These are phyloP conservation scores for Fonsecaea multimorphosa DNA, from an alignment of 2,329 filamentous ascomycete genomes.

Conservation along the genomic window DNA sequence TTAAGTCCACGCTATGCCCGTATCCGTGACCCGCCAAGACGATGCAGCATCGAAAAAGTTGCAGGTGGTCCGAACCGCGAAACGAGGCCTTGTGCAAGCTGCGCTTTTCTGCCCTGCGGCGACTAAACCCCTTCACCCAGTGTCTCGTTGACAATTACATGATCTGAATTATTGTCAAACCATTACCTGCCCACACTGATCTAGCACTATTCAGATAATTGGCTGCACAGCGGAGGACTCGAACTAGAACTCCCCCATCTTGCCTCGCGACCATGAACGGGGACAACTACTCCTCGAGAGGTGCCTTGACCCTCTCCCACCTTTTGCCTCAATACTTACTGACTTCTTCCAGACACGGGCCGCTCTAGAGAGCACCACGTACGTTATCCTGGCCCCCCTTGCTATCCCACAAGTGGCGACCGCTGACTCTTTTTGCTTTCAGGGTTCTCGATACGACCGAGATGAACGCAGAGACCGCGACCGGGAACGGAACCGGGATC, in stretches of 20 bases:
- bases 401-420: background rate
- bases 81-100: background rate
- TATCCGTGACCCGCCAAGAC: too few species aligned
- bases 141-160: background rate
- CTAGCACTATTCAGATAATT: background rate
- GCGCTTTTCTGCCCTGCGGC: background rate
- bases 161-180: background rate
- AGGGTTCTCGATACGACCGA: slow-evolving; percentile 57
- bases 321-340: slow-evolving; percentile 37
- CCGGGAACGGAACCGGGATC: slow-evolving; percentile 49
- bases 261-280: slow-evolving; percentile 72
- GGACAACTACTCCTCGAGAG: slow-evolving; percentile 79
- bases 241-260: background rate
- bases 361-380: slow-evolving; percentile 62
- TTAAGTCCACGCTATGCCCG: too few species aligned
- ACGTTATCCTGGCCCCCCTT: slow-evolving; percentile 24
- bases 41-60: background rate
- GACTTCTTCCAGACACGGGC: slow-evolving; percentile 55
- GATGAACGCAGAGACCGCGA: slow-evolving; percentile 50
- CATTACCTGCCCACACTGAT: background rate
- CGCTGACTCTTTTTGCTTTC: slow-evolving; percentile 38
- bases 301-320: slow-evolving; percentile 54
- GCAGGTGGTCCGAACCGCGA: background rate
- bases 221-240: background rate
- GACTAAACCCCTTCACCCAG: background rate